phyloP scores from a whole-genome alignment of 306 rosid species.

The Clitoria ternatea region DNA sequence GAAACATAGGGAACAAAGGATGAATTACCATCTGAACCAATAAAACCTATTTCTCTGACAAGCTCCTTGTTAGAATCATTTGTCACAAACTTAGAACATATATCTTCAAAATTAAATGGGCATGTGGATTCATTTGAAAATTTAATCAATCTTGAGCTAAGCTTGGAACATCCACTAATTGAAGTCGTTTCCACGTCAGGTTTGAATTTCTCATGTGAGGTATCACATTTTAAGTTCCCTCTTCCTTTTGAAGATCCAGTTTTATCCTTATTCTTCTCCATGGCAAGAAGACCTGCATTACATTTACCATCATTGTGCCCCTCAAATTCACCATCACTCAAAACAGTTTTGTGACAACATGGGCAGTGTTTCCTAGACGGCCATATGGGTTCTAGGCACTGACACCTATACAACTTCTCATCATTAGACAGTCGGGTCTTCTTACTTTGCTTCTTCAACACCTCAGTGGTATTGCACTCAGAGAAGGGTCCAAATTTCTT shows the following conservation, averaged over 20 bases:
- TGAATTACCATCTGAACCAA: slow-evolving; percentile 67
- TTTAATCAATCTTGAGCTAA: slow-evolving; percentile 58
- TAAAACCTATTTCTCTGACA: slow-evolving; percentile 74
- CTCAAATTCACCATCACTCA: slow-evolving; percentile 64
- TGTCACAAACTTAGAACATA: slow-evolving; percentile 71
- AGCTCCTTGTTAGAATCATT: slow-evolving; percentile 72
- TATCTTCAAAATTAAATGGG: slow-evolving; percentile 71
- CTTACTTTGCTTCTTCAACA: slow-evolving; percentile 48
- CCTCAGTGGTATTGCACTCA: slow-evolving; percentile 50
- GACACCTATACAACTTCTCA: slow-evolving; percentile 74
- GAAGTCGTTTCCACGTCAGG: slow-evolving; percentile 41
- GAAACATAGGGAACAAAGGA: slow-evolving; percentile 53
- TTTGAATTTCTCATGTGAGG: slow-evolving; percentile 38
- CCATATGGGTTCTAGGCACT: slow-evolving; percentile 86
- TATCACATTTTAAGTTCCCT: slow-evolving; percentile 50
- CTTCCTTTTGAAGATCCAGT: slow-evolving; percentile 55
- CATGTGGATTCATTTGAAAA: slow-evolving; percentile 60
- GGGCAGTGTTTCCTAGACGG: slow-evolving; percentile 77
- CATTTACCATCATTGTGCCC: slow-evolving; percentile 76
- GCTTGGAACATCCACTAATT: slow-evolving; percentile 38
- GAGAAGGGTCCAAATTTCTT: slow-evolving; percentile 63
- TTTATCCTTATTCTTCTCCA: slow-evolving; percentile 54
- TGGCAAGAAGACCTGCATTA: slow-evolving; percentile 35
- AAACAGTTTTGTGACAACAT: slow-evolving; percentile 75
- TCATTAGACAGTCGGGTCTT: slow-evolving; percentile 45